These are phyloP conservation scores for Yamadazyma ubonensis DNA, from an alignment of 805 yeast genomes.

Conservation along the genomic window DNA sequence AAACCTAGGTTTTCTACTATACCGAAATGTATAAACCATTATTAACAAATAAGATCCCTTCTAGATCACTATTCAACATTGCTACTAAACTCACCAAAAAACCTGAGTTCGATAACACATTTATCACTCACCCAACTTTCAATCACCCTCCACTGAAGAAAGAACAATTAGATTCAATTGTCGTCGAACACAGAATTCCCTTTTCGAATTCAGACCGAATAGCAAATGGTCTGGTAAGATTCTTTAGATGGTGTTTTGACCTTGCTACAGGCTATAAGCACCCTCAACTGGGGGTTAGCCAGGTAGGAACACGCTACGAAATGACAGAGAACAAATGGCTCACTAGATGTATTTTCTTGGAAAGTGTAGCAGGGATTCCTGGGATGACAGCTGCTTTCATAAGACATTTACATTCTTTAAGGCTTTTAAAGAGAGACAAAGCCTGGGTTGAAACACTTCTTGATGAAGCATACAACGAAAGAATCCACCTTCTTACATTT, in stretches of 20 bases:
- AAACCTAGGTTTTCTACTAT: no score
- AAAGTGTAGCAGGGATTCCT: slow-evolving; percentile 77
- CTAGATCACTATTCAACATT: slow-evolving; percentile 19
- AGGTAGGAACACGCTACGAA: slow-evolving; percentile 41
- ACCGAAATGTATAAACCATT: no score
- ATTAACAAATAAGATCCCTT: background rate
- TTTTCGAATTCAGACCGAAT: slow-evolving; percentile 47
- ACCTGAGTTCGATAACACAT: slow-evolving; percentile 25
- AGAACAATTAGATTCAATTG: slow-evolving; percentile 37
- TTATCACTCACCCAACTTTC: slow-evolving; percentile 41
- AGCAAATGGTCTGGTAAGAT: slow-evolving; percentile 47
- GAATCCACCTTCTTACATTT: slow-evolving; percentile 73
- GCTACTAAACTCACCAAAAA: slow-evolving; percentile 27
- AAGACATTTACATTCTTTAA: slow-evolving; percentile 62
- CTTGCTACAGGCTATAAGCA: slow-evolving; percentile 63
- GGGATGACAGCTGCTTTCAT: slow-evolving; percentile 75
- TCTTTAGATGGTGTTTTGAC: slow-evolving; percentile 55
- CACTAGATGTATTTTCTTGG: slow-evolving; percentile 60
- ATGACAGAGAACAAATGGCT: slow-evolving; percentile 69
- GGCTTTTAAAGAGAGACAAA: slow-evolving; percentile 62
- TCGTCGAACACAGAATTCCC: slow-evolving; percentile 54
- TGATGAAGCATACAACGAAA: slow-evolving; percentile 76
- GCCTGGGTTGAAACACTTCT: slow-evolving; percentile 74
- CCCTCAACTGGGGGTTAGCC: slow-evolving; percentile 36
- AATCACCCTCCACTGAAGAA: slow-evolving; percentile 33